A percentile compares a stretch with the other conserved stretches of the same genome.
Conservation (phyloP, 495 filamentous ascomycete species). For the Penicillium turbatum region DNA sequence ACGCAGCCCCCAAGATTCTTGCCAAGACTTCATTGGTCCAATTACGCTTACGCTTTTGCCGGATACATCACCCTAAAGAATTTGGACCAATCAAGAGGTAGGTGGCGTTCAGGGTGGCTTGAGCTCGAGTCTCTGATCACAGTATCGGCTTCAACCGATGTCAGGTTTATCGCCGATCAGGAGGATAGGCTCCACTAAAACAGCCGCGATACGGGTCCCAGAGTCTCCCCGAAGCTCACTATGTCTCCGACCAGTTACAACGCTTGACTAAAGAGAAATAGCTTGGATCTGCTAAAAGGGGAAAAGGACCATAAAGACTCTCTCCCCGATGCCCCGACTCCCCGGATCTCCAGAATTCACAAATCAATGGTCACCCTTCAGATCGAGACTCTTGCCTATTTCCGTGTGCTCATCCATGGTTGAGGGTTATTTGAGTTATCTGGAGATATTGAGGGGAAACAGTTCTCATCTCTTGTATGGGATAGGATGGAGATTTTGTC, state of each 20-base stretch:
- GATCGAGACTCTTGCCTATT: constrained; percentile 2
- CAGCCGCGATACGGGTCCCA: background rate
- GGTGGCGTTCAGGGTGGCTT: background rate
- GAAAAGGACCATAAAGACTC: background rate
- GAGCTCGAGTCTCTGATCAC: background rate
- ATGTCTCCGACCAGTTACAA: background rate
- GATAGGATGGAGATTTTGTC: background rate
- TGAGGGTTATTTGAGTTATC: background rate
- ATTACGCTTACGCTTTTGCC: background rate
- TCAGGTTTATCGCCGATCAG: constrained; percentile 12
- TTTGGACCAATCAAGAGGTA: background rate
- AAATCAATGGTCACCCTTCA: too few species aligned
- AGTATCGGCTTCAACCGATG: background rate
- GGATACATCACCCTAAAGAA: constrained; percentile 16
- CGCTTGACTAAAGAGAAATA: background rate
- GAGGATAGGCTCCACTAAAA: constrained; percentile 5
- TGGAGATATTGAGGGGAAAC: background rate
- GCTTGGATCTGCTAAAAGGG: background rate
- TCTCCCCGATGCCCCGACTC: constrained; percentile 1
- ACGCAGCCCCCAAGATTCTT: background rate
- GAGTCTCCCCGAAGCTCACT: background rate
- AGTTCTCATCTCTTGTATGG: background rate
- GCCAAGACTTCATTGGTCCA: background rate
- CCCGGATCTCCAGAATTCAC: background rate
- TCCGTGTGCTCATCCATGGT: constrained; percentile 5